Base-by-base conservation (phyloP, 148 eudicot species). In the Cornus florida region DNA sequence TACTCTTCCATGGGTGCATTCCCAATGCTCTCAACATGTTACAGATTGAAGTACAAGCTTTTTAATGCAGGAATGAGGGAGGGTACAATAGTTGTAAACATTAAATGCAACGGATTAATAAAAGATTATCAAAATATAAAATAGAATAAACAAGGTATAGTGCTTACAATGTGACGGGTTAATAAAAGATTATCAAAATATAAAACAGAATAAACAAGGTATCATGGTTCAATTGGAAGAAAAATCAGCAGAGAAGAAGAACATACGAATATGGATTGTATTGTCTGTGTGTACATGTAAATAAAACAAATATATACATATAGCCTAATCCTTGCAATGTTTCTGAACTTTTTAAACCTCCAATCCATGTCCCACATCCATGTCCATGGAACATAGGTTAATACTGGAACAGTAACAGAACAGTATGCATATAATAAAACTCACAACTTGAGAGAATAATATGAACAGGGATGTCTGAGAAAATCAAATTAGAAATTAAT, bases 371-470 rank as follows among this genome's bases (percentile, higher is more conserved):
- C 71, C 46, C 39, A 28, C 46, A 32, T n/a, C 60, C 7, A 16
- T 46, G 65, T 28, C 17, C 14, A 67, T 48, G 41, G 23, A 48
- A 24, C 60, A 64, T 46, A 31, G 38, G 23, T 67, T 31, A 10
- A 39, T 67, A 66, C 59, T n/a, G 46, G 48, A 8, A 50, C 77
- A n/a, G 56, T 22, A 65, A 31, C 31, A 22, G 33, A 53, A 67
- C 23, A 70, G 66, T 35, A 35, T 69, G 53, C n/a, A 70, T 50
- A 70, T 38, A 70, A 13, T 33, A 57, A 57, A 46, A 69, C 67
- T 60, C 57, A 62, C 28, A 57, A 69, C 22, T 71, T 24, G 67
- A 77, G 67, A 70, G 53, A 68, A 77, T 65, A 56, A 77, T 43
- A 53, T 9, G 62, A 19, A 68, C 48, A 69, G 14, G 23, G 35